Evolutionary conservation across 2,329 filamentous ascomycete species (phyloP).

Genomic region (Botrytis fragariae): DNA sequence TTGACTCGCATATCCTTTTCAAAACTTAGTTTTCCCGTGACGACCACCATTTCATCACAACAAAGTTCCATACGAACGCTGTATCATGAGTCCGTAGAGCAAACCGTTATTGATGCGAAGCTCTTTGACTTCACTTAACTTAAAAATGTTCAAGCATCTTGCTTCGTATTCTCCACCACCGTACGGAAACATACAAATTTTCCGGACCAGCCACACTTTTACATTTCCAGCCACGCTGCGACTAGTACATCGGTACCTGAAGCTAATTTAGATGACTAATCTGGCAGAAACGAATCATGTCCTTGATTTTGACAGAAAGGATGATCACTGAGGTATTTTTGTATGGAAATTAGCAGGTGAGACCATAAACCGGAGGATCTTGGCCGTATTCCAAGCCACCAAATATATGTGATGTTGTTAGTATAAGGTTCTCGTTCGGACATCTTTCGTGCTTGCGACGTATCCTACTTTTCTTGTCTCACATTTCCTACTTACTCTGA

Average conservation of each 20-base stretch:
- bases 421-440: background rate
- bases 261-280: background rate
- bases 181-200: background rate
- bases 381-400: constrained; percentile 10
- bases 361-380: background rate
- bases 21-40: background rate
- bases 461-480: background rate
- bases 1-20: background rate
- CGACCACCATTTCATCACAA: background rate
- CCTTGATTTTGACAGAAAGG: background rate
- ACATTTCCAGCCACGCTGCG: background rate
- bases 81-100: background rate
- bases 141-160: background rate
- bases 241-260: background rate
- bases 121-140: background rate
- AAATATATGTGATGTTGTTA: constrained; percentile 3
- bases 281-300: constrained; percentile 5
- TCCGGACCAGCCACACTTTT: background rate
- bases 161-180: background rate
- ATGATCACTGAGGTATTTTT: background rate
- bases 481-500: background rate
- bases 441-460: background rate
- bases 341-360: background rate
- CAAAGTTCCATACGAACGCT: too few species aligned
- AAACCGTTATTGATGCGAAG: background rate